Percentiles rank a stretch among this genome's conserved stretches.
phyloP scores from a whole-genome alignment of 352 stramenopile species.

The Pythium dissotocum region DNA sequence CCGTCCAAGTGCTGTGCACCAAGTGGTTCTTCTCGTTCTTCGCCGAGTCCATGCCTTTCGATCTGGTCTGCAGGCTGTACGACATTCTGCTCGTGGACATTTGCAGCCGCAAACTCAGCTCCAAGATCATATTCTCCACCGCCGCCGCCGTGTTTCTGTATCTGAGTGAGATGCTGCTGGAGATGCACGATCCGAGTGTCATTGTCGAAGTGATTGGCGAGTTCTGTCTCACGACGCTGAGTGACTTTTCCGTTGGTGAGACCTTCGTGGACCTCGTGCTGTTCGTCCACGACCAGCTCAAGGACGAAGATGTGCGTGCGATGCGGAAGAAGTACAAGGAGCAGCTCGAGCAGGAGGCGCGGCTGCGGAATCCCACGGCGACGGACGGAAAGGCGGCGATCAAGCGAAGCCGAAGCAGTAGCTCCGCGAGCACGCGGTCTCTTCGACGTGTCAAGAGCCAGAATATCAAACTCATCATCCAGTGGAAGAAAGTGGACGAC shows the following conservation, averaged over 20 bases:
- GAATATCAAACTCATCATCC: conserved; percentile 72
- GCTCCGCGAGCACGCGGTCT: conserved; percentile 35
- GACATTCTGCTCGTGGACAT: conserved; percentile 78
- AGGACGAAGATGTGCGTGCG: conserved; percentile 54
- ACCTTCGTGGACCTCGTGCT: conserved; percentile 74
- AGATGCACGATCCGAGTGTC: conserved; percentile 74
- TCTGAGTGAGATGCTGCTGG: conserved; percentile 63
- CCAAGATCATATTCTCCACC: conserved; percentile 77
- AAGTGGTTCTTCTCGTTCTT: conserved; percentile 90
- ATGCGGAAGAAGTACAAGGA: conserved; percentile 55
- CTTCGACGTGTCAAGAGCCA: conserved; percentile 31
- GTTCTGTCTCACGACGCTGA: conserved; percentile 73
- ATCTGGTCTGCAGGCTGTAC: conserved; percentile 75
- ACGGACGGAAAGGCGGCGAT: neutral
- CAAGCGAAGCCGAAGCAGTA: conserved; percentile 40
- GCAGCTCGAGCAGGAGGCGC: conserved; percentile 61
- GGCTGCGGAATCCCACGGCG: conserved; percentile 48
- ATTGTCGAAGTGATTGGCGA: conserved; percentile 78
- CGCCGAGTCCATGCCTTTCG: conserved; percentile 79
- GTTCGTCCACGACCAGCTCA: conserved; percentile 67
- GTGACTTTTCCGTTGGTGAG: conserved; percentile 70
- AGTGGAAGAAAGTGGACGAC: conserved; percentile 48
- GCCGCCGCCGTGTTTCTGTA: conserved; percentile 76
- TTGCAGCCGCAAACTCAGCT: conserved; percentile 47
- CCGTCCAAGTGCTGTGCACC: conserved; percentile 75